phyloP scores from a whole-genome alignment of 2,329 filamentous ascomycete species.

The Trichoderma atrobrunneum region DNA sequence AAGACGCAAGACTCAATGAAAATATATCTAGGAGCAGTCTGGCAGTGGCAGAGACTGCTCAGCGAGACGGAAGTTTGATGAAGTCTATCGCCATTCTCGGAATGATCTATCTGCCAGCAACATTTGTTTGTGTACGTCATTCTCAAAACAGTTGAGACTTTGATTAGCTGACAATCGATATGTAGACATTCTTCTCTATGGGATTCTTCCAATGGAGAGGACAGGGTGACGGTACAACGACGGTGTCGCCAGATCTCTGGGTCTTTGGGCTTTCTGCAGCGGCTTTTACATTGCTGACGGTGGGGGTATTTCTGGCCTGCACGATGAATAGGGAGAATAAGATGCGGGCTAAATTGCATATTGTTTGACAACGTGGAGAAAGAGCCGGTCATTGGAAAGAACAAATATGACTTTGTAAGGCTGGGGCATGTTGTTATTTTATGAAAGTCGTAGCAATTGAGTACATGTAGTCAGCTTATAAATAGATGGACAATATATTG shows the following conservation, averaged over 20 bases:
- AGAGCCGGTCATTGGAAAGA: too few relatives aligned
- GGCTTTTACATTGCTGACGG: neutral
- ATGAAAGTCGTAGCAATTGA: too few relatives aligned
- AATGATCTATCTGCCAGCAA: constrained; percentile 30
- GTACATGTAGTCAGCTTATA: too few relatives aligned
- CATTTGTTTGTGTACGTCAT: constrained; percentile 26
- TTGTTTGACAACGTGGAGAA: too few relatives aligned
- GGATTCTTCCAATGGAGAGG: constrained; percentile 12
- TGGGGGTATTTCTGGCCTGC: neutral
- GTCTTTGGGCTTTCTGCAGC: neutral
- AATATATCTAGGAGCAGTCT: neutral
- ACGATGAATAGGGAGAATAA: neutral
- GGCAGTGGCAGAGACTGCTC: constrained; percentile 18
- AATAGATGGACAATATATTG: too few relatives aligned
- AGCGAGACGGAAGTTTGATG: constrained; percentile 23
- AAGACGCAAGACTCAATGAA: constrained; percentile 21
- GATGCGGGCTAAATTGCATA: neutral
- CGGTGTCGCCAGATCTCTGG: constrained; percentile 3
- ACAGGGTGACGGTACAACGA: neutral
- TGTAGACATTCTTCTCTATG: constrained; percentile 9
- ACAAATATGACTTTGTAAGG: too few relatives aligned
- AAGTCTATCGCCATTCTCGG: constrained; percentile 23
- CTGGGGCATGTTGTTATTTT: too few relatives aligned
- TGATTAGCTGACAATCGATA: neutral
- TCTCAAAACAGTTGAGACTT: neutral